Evolutionary conservation across 2,329 filamentous ascomycete genomes (phyloP).

Genomic region (Colletotrichum tofieldiae): DNA sequence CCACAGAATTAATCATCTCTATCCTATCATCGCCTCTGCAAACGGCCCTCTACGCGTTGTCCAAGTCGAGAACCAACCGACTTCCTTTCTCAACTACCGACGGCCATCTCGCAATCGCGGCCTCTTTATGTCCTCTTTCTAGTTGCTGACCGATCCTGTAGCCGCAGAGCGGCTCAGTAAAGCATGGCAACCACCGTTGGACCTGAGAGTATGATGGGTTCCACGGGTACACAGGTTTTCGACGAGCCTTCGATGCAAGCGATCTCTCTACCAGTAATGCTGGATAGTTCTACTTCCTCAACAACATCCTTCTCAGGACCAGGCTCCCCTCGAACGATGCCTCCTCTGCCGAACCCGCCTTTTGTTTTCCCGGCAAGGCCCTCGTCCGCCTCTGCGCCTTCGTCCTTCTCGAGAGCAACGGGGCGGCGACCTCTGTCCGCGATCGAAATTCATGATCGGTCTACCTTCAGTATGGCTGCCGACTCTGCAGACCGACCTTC

Average conservation of each 20-base stretch:
- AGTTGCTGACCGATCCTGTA: constrained; percentile 61
- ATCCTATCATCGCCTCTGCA: constrained; percentile 22
- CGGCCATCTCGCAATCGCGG: constrained; percentile 44
- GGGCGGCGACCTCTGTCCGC: constrained; percentile 69
- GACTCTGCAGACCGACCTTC: constrained; percentile 49
- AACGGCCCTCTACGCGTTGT: constrained; percentile 24
- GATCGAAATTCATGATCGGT: constrained; percentile 61
- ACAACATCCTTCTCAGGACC: constrained; percentile 48
- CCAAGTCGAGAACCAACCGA: constrained; percentile 37
- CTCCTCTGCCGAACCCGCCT: constrained; percentile 73
- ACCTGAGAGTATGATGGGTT: constrained; percentile 54
- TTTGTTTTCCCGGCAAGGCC: constrained; percentile 74
- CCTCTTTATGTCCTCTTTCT: constrained; percentile 58
- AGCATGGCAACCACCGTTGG: constrained; percentile 61
- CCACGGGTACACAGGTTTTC: constrained; percentile 39
- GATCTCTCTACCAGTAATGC: constrained; percentile 49
- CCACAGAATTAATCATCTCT: constrained; percentile 36
- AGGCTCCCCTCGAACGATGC: constrained; percentile 53
- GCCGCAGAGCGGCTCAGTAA: constrained; percentile 65
- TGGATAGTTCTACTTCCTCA: constrained; percentile 48
- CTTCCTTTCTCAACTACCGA: constrained; percentile 9
- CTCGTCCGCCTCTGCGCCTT: constrained; percentile 63
- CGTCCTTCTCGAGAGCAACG: constrained; percentile 63
- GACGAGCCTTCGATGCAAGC: constrained; percentile 46
- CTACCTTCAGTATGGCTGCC: constrained; percentile 49